Percentiles rank a stretch among this genome's conserved stretches.
Conservation (phyloP, 768 basidiomycete species). For the Mycena alexandri region DNA sequence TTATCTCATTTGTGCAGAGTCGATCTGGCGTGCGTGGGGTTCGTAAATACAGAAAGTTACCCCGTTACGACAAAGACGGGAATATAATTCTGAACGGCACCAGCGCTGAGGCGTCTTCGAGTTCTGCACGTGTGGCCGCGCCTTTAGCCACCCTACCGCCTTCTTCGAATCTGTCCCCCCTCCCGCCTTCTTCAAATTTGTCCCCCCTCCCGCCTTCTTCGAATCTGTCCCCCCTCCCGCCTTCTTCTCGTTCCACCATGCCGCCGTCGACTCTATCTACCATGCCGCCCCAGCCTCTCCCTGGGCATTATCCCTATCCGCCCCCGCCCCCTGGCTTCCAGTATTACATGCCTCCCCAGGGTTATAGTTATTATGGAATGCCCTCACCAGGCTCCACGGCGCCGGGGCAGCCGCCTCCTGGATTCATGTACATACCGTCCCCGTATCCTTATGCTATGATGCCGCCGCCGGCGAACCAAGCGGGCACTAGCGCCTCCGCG, state of each 20-base stretch:
- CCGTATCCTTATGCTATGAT: conserved; percentile 32
- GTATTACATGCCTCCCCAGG: conserved; percentile 54
- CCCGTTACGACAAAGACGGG: conserved; percentile 26
- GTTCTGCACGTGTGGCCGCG: not conserved
- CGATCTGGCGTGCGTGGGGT: not conserved
- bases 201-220: not conserved
- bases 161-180: not conserved
- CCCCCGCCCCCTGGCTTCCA: conserved; percentile 44
- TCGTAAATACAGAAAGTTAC: conserved; percentile 26
- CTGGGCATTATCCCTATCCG: conserved; percentile 31
- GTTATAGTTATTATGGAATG: conserved; percentile 41
- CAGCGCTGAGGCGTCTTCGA: conserved; percentile 11
- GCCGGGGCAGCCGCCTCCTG: conserved; percentile 23
- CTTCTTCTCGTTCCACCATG: too few species aligned
- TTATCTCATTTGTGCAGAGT: not conserved
- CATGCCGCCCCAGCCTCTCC: not conserved
- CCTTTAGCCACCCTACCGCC: not conserved
- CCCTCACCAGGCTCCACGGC: conserved; percentile 34
- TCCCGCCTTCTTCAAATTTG: not conserved
- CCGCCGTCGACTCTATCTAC: not conserved
- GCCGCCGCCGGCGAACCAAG: conserved; percentile 3
- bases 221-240: not conserved
- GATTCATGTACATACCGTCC: conserved; percentile 28
- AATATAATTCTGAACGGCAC: not conserved
- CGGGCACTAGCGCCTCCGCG: conserved; percentile 7